These are phyloP conservation scores for Calonectria pseudoturangicola DNA, from an alignment of 2,329 filamentous ascomycete species.

Conservation along the genomic window DNA sequence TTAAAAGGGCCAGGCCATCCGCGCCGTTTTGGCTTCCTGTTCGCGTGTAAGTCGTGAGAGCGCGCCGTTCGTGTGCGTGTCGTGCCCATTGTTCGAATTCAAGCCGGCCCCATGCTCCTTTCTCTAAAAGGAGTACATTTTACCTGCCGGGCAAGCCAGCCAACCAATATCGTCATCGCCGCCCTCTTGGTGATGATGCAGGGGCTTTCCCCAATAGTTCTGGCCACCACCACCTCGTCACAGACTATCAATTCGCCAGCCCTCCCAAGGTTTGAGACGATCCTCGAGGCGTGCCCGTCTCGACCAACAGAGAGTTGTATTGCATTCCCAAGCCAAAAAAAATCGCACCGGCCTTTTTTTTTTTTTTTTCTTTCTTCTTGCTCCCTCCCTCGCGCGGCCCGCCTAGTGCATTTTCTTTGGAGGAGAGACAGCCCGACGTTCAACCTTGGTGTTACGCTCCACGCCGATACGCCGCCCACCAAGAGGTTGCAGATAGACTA, in stretches of 20 bases:
- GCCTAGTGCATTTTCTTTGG: conserved; percentile 18
- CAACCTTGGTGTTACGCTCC: conserved; percentile 30
- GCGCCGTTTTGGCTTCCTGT: conserved; percentile 41
- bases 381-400: neutral
- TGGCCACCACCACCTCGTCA: neutral
- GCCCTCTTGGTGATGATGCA: conserved; percentile 12
- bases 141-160: neutral
- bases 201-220: conserved; percentile 19
- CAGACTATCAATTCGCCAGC: conserved; percentile 7
- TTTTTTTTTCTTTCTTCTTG: neutral
- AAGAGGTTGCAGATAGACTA: conserved; percentile 40
- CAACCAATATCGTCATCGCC: neutral
- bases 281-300: conserved; percentile 1
- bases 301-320: conserved; percentile 22
- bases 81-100: conserved; percentile 27
- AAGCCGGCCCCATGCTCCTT: neutral
- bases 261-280: conserved; percentile 8
- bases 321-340: conserved; percentile 15
- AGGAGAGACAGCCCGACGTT: conserved; percentile 17
- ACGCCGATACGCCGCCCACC: conserved; percentile 22
- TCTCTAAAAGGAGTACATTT: neutral
- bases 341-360: conserved; percentile 1
- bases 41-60: conserved; percentile 43
- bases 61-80: conserved; percentile 45
- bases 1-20: conserved; percentile 52